Base-by-base conservation (phyloP, 2,329 filamentous ascomycete genomes). In the Fusarium sp. region DNA sequence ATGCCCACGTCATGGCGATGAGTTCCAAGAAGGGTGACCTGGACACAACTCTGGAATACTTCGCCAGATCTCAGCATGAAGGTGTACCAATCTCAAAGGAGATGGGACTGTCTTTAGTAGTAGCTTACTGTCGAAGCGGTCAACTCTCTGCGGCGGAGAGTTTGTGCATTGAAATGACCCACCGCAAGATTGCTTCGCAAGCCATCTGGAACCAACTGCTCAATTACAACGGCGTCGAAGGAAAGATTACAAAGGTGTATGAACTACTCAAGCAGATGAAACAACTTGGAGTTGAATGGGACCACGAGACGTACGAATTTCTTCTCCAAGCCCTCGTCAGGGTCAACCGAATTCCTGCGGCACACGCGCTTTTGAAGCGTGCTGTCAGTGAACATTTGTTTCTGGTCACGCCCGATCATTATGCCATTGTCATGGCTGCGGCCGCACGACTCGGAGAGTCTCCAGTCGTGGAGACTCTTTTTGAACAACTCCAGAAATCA, bases 171-270 rank as follows among this genome's bases (percentile, higher is more conserved):
- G 85, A 86, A 46, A 85, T 89, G 32, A 82, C 90, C 24, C 79
- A 80, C 15, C 82, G 84, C 65, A 81, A 83, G 20, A 85, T 88
- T 2, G 82, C 85, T 3, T 80, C 79, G 24, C 90, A 90, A 4
- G 82, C 85, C 32, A 88, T 94, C 75, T 98, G 93, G 92, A 97
- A 98, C 76, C 85, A 88, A 56, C 81, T 98, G 32, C 82, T 98
- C 7, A 84, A 86, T 59, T 88, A 91, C 65, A 86, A 94, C 77
- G 92, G 92, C 9, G 82, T 88, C 58, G 85, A 87, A 9, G 87
- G 91, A 58, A 83, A 85, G 55, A 77, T 88, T 9, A 76, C 76
- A n/a, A 80, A 80, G 49, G 81, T 87, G 56, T 84, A 88, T 71
- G 81, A 79, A 7, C 60, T 87, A 9, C 79, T 88, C 24, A 78